A percentile compares a stretch with the other conserved stretches of the same genome.
Evolutionary conservation across 208 protist species (phyloP).

Genomic region (Trypanosoma cruzi): DNA sequence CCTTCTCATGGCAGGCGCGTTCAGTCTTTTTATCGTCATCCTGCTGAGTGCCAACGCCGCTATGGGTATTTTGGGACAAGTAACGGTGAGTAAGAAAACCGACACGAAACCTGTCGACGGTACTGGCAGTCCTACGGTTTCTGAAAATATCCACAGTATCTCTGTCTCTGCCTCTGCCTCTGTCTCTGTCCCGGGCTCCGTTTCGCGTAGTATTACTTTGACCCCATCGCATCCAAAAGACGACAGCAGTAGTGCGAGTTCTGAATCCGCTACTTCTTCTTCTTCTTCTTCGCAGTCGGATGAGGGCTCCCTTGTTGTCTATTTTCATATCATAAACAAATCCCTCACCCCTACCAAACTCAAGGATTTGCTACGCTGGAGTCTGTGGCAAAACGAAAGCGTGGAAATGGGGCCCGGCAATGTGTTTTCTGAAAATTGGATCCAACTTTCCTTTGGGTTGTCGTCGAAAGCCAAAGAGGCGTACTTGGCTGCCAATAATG

Average conservation of each 20-base stretch:
- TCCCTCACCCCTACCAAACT: conserved; percentile 6
- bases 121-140: background rate
- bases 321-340: conserved; percentile 1
- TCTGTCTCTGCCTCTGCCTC: background rate
- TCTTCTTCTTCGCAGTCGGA: background rate
- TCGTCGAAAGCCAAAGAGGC: background rate
- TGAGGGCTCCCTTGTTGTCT: conserved; percentile 6
- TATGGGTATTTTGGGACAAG: no score
- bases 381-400: background rate
- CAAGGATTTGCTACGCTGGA: background rate
- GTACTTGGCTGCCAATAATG: background rate
- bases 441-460: conserved; percentile 6
- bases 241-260: background rate
- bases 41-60: background rate
- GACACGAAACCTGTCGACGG: no score
- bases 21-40: background rate
- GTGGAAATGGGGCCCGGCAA: background rate
- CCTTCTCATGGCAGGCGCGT: background rate
- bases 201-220: background rate
- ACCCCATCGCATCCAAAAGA: background rate
- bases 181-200: background rate
- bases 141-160: background rate
- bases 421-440: background rate
- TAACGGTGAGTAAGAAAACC: no score
- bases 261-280: background rate